Evolutionary conservation across 192 early-diverging fungal species (phyloP).

Genomic region (Coemansia sp.): DNA sequence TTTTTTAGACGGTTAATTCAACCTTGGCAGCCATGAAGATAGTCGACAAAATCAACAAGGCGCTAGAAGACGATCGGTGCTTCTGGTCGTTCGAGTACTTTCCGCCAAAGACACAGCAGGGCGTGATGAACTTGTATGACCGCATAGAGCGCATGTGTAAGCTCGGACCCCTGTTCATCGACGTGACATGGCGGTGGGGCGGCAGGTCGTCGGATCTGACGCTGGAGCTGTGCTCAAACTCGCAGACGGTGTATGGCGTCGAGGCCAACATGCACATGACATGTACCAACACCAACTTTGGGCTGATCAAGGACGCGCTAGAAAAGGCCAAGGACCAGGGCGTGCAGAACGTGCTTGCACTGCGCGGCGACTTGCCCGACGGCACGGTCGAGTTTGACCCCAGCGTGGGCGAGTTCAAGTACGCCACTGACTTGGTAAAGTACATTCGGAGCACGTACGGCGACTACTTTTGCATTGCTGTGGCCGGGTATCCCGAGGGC

Average conservation of each 20-base stretch:
- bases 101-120: constrained; percentile 93
- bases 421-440: constrained; percentile 87
- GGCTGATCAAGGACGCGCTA: constrained; percentile 86
- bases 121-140: constrained; percentile 95
- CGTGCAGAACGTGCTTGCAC: constrained; percentile 95
- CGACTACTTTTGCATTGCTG: constrained; percentile 94
- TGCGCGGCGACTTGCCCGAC: constrained; percentile 93
- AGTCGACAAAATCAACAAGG: constrained; percentile 73
- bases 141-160: constrained; percentile 96
- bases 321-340: constrained; percentile 88
- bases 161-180: constrained; percentile 84
- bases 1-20: background rate
- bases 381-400: constrained; percentile 80
- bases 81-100: constrained; percentile 98
- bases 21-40: constrained; percentile 62
- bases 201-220: constrained; percentile 87
- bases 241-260: constrained; percentile 91
- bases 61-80: constrained; percentile 67
- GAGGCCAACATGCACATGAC: constrained; percentile 99
- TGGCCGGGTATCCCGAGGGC: constrained; percentile 97
- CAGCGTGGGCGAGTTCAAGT: constrained; percentile 82
- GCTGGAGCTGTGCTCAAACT: constrained; percentile 84
- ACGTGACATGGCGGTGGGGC: constrained; percentile 92
- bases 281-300: constrained; percentile 95
- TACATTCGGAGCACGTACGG: constrained; percentile 91